Conservation (phyloP, 2,329 filamentous ascomycete genomes). For the Parascedosporium putredinis region DNA sequence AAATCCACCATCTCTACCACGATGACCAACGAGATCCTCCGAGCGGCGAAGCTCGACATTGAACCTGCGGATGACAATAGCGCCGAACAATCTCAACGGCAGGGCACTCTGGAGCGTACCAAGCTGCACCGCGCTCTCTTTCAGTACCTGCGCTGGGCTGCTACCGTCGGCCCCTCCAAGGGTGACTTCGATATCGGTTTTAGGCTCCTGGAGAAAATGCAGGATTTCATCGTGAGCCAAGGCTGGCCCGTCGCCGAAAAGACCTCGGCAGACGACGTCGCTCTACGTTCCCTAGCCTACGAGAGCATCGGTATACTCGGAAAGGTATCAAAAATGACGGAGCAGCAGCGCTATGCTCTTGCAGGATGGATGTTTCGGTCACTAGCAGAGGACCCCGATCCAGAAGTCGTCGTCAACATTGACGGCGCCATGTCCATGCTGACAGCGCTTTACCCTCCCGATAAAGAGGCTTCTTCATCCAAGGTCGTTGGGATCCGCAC, state of each 20-base stretch:
- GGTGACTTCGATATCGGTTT: constrained; percentile 56
- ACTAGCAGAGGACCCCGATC: constrained; percentile 66
- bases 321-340: constrained; percentile 48
- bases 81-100: constrained; percentile 28
- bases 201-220: constrained; percentile 57
- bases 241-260: constrained; percentile 68
- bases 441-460: constrained; percentile 29
- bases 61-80: constrained; percentile 19
- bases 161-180: constrained; percentile 54
- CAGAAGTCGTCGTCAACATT: constrained; percentile 73
- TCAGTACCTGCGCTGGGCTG: constrained; percentile 77
- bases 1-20: constrained; percentile 67
- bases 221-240: constrained; percentile 64
- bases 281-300: constrained; percentile 71
- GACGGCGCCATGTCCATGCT: constrained; percentile 80
- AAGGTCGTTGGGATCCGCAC: constrained; percentile 16
- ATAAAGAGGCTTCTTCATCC: constrained; percentile 7
- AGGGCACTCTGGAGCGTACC: constrained; percentile 49
- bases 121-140: constrained; percentile 79
- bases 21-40: constrained; percentile 57
- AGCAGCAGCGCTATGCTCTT: constrained; percentile 44
- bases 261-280: constrained; percentile 47
- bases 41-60: constrained; percentile 46
- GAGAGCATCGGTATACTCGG: constrained; percentile 81
- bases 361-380: constrained; percentile 72